A percentile compares a stretch with the other conserved stretches of the same genome.
Evolutionary conservation across 305 asterid species (phyloP).

Genomic region (Euphrasia arctica): DNA sequence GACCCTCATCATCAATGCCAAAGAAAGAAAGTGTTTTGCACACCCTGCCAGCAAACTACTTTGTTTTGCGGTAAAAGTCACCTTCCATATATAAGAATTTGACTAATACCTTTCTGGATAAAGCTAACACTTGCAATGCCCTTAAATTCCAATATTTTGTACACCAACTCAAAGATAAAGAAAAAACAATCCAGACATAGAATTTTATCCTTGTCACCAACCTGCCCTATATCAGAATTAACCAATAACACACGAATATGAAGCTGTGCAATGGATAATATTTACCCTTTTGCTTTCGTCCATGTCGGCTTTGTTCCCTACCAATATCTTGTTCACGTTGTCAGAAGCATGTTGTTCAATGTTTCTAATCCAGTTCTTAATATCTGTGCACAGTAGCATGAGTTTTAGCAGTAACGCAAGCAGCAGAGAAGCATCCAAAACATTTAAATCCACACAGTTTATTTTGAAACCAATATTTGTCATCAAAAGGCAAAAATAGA

Average conservation of each 20-base stretch:
- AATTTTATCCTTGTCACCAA: neutral
- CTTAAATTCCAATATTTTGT: neutral
- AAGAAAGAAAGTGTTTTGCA: neutral
- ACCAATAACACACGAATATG: constrained; percentile 4
- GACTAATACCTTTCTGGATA: neutral
- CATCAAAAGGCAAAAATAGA: neutral
- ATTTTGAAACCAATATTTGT: neutral
- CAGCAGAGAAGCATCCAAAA: constrained; percentile 12
- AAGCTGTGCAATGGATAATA: constrained; percentile 3
- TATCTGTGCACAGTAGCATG: constrained; percentile 38
- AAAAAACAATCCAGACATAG: constrained; percentile 3
- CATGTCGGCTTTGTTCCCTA: constrained; percentile 80
- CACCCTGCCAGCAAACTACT: neutral
- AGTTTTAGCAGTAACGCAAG: constrained; percentile 7
- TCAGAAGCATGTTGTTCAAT: constrained; percentile 73
- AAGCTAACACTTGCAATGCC: constrained; percentile 2
- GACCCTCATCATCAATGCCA: neutral
- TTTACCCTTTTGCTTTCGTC: constrained; percentile 78
- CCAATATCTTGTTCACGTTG: constrained; percentile 65
- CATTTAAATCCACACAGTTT: constrained; percentile 10
- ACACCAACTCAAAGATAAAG: constrained; percentile 1
- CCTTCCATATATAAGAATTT: neutral
- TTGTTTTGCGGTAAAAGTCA: neutral
- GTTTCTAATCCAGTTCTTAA: constrained; percentile 74
- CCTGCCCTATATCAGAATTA: constrained; percentile 9